Conservation (phyloP, 768 basidiomycete genomes). For the Termitomyces bulborhizus region DNA sequence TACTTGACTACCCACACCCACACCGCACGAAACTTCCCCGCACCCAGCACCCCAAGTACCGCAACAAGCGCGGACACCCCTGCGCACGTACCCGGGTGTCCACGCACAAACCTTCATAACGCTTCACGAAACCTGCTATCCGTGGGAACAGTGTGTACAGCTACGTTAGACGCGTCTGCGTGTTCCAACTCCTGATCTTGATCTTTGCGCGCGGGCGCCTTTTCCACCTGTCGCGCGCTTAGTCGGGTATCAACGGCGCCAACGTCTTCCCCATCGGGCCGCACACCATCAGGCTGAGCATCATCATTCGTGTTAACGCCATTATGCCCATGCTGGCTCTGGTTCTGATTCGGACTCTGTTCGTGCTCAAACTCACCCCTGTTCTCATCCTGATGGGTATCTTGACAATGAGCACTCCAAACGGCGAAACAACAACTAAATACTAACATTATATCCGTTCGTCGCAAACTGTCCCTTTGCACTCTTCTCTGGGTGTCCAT, state of each 20-base stretch:
- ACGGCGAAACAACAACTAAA: background rate
- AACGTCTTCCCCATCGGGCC: too few species aligned
- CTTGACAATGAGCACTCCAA: background rate
- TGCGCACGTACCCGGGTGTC: background rate
- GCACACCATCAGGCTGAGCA: constrained; percentile 21
- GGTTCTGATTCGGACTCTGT: too few species aligned
- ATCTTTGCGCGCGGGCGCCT: constrained; percentile 44
- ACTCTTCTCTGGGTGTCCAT: constrained; percentile 39
- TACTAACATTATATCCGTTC: constrained; percentile 62
- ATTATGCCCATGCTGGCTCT: too few species aligned
- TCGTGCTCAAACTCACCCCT: too few species aligned
- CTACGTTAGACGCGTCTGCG: constrained; percentile 1
- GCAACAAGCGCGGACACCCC: background rate
- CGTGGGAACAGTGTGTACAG: background rate
- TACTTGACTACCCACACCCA: too few species aligned
- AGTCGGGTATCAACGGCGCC: too few species aligned
- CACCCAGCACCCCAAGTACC: background rate
- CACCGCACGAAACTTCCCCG: too few species aligned
- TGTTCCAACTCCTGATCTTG: background rate
- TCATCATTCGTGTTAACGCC: background rate
- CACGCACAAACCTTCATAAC: constrained; percentile 11
- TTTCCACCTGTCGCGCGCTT: constrained; percentile 64
- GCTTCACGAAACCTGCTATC: constrained; percentile 26
- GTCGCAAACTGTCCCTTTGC: constrained; percentile 19
- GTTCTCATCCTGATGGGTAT: too few species aligned